Evolutionary conservation across 1,284 basidiomycete species (phyloP).

Genomic region (Boletus sp.): DNA sequence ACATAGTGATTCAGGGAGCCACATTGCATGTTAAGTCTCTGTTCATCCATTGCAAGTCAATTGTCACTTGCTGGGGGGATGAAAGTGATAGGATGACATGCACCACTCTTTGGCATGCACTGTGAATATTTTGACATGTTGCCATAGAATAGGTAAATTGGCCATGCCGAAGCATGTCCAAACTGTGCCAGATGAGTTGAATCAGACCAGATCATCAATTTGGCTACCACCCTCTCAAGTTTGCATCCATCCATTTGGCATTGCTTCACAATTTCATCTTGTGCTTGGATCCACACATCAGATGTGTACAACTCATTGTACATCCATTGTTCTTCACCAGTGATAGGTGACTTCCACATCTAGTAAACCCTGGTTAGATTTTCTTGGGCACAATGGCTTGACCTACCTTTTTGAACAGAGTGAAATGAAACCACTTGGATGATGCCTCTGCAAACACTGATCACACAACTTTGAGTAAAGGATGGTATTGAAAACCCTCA

Average conservation of each 20-base stretch:
- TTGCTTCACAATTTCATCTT: conserved; percentile 27
- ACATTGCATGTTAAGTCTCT: too few relatives aligned
- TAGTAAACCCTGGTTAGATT: background rate
- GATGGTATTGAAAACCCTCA: background rate
- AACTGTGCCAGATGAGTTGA: conserved; percentile 42
- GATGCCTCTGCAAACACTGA: background rate
- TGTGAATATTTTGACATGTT: conserved; percentile 4
- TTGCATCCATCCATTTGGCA: conserved; percentile 10
- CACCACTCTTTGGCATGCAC: background rate
- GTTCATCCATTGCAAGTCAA: too few relatives aligned
- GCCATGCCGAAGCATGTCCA: conserved; percentile 42
- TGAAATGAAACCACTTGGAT: background rate
- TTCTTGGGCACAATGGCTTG: too few relatives aligned
- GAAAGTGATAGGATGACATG: background rate
- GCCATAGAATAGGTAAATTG: conserved; percentile 25
- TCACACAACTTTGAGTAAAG: background rate
- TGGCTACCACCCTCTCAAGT: conserved; percentile 30
- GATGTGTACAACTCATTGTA: conserved; percentile 20
- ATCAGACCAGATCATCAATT: conserved; percentile 44
- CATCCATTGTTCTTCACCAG: conserved; percentile 1
- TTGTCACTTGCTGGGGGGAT: too few relatives aligned
- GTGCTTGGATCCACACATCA: conserved; percentile 18
- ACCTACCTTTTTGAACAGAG: conserved; percentile 1
- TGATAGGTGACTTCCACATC: conserved; percentile 6
- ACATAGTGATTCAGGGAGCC: too few relatives aligned